Percentiles rank a stretch among this genome's conserved stretches.
These are phyloP conservation scores for Ogataea parapolymorpha DNA, from an alignment of 805 yeast genomes.

Conservation along the genomic window DNA sequence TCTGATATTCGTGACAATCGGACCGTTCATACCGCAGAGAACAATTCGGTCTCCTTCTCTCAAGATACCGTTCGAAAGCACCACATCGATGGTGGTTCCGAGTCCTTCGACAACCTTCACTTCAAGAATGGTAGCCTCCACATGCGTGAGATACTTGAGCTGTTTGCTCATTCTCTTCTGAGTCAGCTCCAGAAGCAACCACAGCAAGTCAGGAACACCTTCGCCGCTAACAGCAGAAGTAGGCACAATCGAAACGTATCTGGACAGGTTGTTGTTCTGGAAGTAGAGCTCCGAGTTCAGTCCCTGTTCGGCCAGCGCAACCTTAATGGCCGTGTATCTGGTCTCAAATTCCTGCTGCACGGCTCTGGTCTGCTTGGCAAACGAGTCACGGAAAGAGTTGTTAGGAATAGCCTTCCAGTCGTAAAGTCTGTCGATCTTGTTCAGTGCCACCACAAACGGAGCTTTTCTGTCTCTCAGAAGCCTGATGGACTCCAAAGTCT, in stretches of 20 bases:
- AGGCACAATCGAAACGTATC: conserved; percentile 94
- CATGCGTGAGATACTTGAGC: conserved; percentile 88
- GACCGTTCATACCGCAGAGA: conserved; percentile 97
- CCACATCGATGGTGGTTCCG: conserved; percentile 98
- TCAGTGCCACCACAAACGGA: conserved; percentile 94
- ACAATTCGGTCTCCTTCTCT: conserved; percentile 95
- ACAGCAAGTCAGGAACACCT: conserved; percentile 98
- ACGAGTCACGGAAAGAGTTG: conserved; percentile 94
- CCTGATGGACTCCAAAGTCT: conserved; percentile 90
- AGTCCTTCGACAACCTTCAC: conserved; percentile 98
- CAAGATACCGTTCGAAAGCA: conserved; percentile 92
- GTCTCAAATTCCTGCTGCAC: conserved; percentile 92
- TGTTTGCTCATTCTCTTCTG: conserved; percentile 99
- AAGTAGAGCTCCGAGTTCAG: conserved; percentile 94
- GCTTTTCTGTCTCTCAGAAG: conserved; percentile 95
- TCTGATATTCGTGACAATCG: conserved; percentile 92
- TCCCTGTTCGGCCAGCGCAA: conserved; percentile 96
- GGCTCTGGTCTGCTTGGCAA: conserved; percentile 72
- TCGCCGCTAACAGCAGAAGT: conserved; percentile 99
- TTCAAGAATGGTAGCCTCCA: conserved; percentile 95
- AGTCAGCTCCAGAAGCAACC: conserved; percentile 91
- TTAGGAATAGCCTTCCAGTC: conserved; percentile 91
- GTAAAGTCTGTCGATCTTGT: conserved; percentile 95
- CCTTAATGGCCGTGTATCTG: conserved; percentile 77
- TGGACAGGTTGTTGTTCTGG: conserved; percentile 91